These are phyloP conservation scores for Venturia effusa DNA, from an alignment of 2,329 filamentous ascomycete species.

Conservation along the genomic window DNA sequence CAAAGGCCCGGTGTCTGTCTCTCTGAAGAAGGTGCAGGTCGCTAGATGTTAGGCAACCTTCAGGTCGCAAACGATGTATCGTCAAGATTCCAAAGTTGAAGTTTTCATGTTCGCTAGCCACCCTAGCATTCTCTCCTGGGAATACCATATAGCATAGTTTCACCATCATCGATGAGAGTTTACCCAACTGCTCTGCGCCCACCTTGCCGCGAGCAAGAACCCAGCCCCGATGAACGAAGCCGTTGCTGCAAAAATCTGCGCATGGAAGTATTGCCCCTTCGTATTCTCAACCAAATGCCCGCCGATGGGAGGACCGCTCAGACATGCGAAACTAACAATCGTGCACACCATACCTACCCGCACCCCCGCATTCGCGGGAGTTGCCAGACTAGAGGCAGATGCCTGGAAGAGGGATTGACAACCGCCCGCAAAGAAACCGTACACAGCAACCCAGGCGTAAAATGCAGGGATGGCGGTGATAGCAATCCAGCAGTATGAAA, in stretches of 20 bases:
- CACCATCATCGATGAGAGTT: too few relatives aligned
- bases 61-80: too few relatives aligned
- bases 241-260: constrained; percentile 1
- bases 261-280: neutral
- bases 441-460: constrained; percentile 34
- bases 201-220: neutral
- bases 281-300: neutral
- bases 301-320: constrained; percentile 6
- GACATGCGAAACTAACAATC: neutral
- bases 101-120: too few relatives aligned
- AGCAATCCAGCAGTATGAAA: constrained; percentile 47
- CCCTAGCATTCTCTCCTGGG: too few relatives aligned
- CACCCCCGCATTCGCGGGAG: constrained; percentile 11
- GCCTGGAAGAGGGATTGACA: constrained; percentile 37
- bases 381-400: constrained; percentile 31
- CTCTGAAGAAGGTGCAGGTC: too few relatives aligned
- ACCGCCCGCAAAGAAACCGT: constrained; percentile 33
- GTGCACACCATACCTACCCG: constrained; percentile 8
- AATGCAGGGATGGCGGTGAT: constrained; percentile 31
- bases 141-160: too few relatives aligned
- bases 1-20: too few relatives aligned
- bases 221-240: neutral
- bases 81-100: too few relatives aligned
- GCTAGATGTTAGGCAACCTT: too few relatives aligned
- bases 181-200: neutral